These are phyloP conservation scores for Acanthamoeba divionensis DNA, from an alignment of 208 protist genomes.

Conservation along the genomic window DNA sequence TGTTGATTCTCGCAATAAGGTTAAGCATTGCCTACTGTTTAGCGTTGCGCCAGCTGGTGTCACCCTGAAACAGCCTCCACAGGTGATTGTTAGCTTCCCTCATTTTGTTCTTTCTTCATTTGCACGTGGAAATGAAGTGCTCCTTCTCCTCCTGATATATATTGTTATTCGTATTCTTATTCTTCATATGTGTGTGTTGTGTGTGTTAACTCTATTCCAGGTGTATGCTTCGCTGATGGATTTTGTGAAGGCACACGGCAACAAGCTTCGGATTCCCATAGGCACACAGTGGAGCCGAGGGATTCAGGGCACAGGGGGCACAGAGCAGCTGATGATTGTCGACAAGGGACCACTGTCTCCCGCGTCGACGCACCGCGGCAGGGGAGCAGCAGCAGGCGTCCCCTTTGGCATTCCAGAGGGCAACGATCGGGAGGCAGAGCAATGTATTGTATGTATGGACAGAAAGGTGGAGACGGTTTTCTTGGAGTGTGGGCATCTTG, in stretches of 20 bases:
- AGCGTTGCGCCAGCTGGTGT: neutral
- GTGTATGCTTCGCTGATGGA: conserved; percentile 53
- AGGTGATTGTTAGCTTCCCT: too few species aligned
- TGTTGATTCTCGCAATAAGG: conserved; percentile 41
- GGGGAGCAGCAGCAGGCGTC: neutral
- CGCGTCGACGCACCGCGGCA: neutral
- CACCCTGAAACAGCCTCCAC: conserved; percentile 61
- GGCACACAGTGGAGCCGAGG: conserved; percentile 37
- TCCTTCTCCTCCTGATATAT: too few species aligned
- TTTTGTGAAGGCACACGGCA: conserved; percentile 32
- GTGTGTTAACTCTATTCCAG: too few species aligned
- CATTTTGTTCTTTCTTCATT: too few species aligned
- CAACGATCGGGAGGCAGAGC: neutral
- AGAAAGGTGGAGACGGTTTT: conserved; percentile 65
- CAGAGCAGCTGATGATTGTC: neutral
- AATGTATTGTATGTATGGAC: conserved; percentile 71
- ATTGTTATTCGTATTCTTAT: too few species aligned
- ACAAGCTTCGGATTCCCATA: conserved; percentile 39
- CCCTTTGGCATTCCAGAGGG: neutral
- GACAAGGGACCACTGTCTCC: neutral
- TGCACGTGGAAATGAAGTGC: too few species aligned
- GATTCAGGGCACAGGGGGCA: neutral
- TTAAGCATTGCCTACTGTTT: conserved; percentile 63
- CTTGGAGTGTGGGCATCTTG: conserved; percentile 70
- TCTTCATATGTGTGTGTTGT: too few species aligned